Percentiles rank a stretch among this genome's conserved stretches.
Conservation (phyloP, 495 filamentous ascomycete genomes). For the Alectoria sarmentosa region DNA sequence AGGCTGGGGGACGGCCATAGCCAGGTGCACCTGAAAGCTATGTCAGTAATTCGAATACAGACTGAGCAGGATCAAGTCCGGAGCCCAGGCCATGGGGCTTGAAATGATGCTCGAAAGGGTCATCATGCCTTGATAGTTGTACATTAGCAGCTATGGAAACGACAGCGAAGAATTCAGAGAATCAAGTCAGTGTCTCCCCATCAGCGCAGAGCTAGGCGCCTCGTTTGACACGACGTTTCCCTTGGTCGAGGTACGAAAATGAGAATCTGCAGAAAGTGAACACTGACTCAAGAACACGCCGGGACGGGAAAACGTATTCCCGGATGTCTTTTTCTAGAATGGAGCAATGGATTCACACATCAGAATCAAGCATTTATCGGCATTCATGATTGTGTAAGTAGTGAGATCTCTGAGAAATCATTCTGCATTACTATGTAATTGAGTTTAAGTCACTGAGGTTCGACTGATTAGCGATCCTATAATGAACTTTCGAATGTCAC, state of each 20-base stretch:
- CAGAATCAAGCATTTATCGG: neutral
- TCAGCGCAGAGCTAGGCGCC: neutral
- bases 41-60: slow-evolving; percentile 2
- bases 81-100: neutral
- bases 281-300: neutral
- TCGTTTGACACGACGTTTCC: neutral
- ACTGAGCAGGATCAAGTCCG: slow-evolving; percentile 19
- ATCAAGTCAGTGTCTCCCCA: neutral
- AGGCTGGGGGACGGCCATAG: slow-evolving; percentile 68
- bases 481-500: slow-evolving; percentile 26
- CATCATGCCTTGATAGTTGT: slow-evolving; percentile 73
- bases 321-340: neutral
- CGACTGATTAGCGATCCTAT: slow-evolving; percentile 32
- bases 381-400: neutral
- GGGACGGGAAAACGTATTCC: neutral
- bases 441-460: slow-evolving; percentile 32
- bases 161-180: neutral
- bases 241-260: neutral
- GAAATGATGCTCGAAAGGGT: neutral
- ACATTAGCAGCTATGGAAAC: slow-evolving; percentile 39
- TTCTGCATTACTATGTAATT: neutral
- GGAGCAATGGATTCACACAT: neutral
- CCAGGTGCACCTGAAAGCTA: slow-evolving; percentile 38
- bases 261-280: neutral
- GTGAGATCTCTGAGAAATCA: neutral